Base-by-base conservation (phyloP, 1,284 basidiomycete genomes). In the Leccinum huronense region DNA sequence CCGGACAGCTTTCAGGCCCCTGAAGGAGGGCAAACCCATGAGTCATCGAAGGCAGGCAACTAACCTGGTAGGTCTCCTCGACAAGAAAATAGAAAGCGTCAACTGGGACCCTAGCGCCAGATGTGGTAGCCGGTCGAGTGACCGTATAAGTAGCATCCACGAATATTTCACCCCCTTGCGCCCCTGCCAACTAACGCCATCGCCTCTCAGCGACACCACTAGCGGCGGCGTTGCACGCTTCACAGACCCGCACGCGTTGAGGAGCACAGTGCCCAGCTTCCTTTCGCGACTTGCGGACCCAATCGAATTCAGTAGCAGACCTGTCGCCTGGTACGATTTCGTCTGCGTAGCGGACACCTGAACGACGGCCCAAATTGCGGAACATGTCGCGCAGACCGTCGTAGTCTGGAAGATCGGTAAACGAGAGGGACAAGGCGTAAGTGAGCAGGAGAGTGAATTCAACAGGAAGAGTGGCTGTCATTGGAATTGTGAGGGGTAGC, bases 371-470 rank as follows among this genome's bases (percentile, higher is more conserved):
- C 19, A 87, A 71, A 3, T 85, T 90, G 40, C 87, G 84, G 81
- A 97, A 94, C 61, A 95, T 83, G 68, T 86, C 86, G 62, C 94
- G 84, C 27, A 96, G 81, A 63, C 93, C 94, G 59, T 88, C 90
- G 75, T 96, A 97, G 79, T 97, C 95, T 13, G 93, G 93, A 58
- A 91, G 84, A 79, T 97, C 94, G 73, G 94, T 93, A 72, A 95
- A 97, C 67, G 91, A 89, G 55, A 97, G 86, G 7, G 87, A 89
- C 57, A 94, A 87, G 56, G 91, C 87, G 78, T 97, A 96, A 67
- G 87, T 86, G 78, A 93, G 92, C 72, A 95, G 86, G 67, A 94
- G 86, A 70, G 91, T 91, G 70, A 96, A 95, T 77, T 96, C 95
- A 66, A 89, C 85, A 16, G 94, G 94, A 67, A 96, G 87, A 8